Percentiles rank a stretch among this genome's conserved stretches.
These are phyloP conservation scores for Elaeagnus macrophylla DNA, from an alignment of 306 rosid genomes.

Conservation along the genomic window DNA sequence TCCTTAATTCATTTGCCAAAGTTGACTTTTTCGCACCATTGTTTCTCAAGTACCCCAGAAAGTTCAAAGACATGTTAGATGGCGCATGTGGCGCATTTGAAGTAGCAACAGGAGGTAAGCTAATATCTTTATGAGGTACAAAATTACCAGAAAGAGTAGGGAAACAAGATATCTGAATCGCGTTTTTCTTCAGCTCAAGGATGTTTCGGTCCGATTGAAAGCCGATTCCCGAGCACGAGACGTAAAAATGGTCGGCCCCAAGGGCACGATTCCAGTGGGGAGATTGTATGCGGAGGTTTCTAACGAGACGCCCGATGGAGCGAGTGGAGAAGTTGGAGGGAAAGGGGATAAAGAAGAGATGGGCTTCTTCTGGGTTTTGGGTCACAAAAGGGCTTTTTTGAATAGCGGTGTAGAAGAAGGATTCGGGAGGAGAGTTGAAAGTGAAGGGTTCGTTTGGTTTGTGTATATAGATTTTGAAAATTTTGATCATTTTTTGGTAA, in stretches of 20 bases:
- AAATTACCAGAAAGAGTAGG: conserved; percentile 31
- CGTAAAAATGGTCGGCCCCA: conserved; percentile 71
- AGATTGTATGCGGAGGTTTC: conserved; percentile 20
- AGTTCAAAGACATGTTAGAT: not conserved
- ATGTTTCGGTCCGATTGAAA: conserved; percentile 35
- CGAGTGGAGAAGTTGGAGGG: conserved; percentile 32
- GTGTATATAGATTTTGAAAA: conserved; percentile 46
- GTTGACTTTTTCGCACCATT: conserved; percentile 13
- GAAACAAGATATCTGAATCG: conserved; percentile 58
- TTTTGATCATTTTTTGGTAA: conserved; percentile 44
- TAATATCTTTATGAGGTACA: conserved; percentile 61
- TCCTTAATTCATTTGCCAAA: conserved; percentile 18
- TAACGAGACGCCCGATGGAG: conserved; percentile 35
- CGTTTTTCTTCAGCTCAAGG: conserved; percentile 61
- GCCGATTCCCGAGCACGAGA: conserved; percentile 37
- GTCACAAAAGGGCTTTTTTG: conserved; percentile 35
- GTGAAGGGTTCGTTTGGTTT: conserved; percentile 27
- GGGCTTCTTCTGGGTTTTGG: conserved; percentile 38
- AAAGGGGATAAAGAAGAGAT: conserved; percentile 60
- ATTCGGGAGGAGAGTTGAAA: conserved; percentile 22
- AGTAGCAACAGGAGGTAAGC: conserved; percentile 26
- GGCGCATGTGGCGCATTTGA: conserved; percentile 15
- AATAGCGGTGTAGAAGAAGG: conserved; percentile 45
- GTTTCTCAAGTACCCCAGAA: conserved; percentile 24
- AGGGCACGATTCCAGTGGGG: conserved; percentile 81